phyloP scores from a whole-genome alignment of 169 alveolate genomes.

The Besnoitia besnoiti region DNA sequence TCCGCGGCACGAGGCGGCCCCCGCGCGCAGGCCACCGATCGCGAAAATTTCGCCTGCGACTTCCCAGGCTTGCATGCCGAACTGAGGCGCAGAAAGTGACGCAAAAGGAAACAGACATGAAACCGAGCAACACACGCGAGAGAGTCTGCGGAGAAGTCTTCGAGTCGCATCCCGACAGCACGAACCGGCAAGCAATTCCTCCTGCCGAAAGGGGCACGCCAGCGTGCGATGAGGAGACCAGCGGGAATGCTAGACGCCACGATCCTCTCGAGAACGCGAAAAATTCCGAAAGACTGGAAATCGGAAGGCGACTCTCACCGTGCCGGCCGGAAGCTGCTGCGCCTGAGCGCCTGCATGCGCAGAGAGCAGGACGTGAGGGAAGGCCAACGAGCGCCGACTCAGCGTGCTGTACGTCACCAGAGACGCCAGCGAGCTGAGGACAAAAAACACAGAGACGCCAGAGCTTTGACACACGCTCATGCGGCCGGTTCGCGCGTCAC shows the following conservation, averaged over 20 bases:
- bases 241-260: too few species aligned
- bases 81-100: not conserved
- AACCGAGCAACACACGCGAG: too few species aligned
- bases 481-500: too few species aligned
- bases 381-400: not conserved
- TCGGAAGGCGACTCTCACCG: too few species aligned
- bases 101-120: not conserved
- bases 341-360: not conserved
- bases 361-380: not conserved
- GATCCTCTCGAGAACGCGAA: too few species aligned
- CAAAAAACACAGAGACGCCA: not conserved
- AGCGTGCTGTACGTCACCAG: not conserved
- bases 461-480: too few species aligned
- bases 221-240: too few species aligned
- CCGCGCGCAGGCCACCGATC: conserved; percentile 12
- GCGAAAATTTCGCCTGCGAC: conserved; percentile 16
- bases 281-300: too few species aligned
- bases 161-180: too few species aligned
- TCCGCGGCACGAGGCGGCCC: not conserved
- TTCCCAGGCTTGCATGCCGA: conserved; percentile 6
- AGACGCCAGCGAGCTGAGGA: not conserved
- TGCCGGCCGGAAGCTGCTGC: not conserved
- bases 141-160: too few species aligned
- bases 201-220: too few species aligned
- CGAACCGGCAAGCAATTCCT: too few species aligned